Evolutionary conservation across 306 rosid genomes (phyloP), one percentile per base, ranked within the genome.

Genomic region (Ormosia emarginata): DNA sequence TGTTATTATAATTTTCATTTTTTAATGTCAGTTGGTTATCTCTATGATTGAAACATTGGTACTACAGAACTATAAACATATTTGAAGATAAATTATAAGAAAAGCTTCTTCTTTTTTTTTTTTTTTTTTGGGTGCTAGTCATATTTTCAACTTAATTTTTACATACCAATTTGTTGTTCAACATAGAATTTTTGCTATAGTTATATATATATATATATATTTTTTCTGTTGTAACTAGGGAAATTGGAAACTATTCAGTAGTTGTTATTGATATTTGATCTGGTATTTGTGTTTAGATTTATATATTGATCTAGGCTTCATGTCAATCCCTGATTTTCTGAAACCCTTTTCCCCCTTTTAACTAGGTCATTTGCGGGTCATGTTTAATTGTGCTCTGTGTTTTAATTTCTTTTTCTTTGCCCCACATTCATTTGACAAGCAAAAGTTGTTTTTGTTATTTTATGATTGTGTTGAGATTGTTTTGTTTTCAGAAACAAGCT

Each of bases 401-500:
- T n/a, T n/a, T n/a, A 59, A 33, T 36, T 77, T 11, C 18, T 6
- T 67, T 47, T 24, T 57, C 6, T 65, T 4, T 14, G 11, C 17
- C 3, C 12, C 33, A 2, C 36, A 52, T 73, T 52, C 9, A 56
- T 75, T 50, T 80, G 62, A 53, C 52, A 75, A 46, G 64, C 32
- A 57, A 47, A 44, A 40, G 50, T 17, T 71, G 39, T 56, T 78
- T 63, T 4, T 75, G 76, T 75, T 78, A 33, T 67, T 29, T 41
- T 67, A n/a, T 53, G 77, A 65, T 55, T 76, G 43, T 77, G 29
- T 44, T 74, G 65, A 72, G 29, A 10, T 30, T 82, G 30, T 61
- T 64, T 53, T 86, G 40, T 24, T 71, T 80, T 36, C 90, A 93
- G 98, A 96, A 90, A 82, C 99, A 96, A 88, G 88, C 90, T 71